Percentiles rank a stretch among this genome's conserved stretches.
Evolutionary conservation across 805 yeast genomes (phyloP).

Genomic region (Candida sphagnicola): DNA sequence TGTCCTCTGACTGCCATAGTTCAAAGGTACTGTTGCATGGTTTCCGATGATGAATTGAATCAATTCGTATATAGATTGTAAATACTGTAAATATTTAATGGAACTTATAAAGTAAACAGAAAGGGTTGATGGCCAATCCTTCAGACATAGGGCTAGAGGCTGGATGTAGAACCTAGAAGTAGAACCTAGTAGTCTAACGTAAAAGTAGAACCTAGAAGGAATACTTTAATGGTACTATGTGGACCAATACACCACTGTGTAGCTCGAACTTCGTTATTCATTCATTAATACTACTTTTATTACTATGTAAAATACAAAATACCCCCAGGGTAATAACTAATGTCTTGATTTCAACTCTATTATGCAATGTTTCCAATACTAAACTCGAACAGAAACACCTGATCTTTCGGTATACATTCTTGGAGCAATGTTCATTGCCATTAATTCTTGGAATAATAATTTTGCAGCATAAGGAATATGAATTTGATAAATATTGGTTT

Average conservation of each 20-base stretch:
- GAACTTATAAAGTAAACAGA: too few species aligned
- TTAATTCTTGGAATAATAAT: slow-evolving; percentile 94
- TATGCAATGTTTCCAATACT: background rate
- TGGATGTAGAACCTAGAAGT: too few species aligned
- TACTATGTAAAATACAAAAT: slow-evolving; percentile 3
- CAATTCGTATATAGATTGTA: background rate
- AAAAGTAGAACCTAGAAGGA: too few species aligned
- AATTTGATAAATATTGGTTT: slow-evolving; percentile 95
- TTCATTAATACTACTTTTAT: background rate
- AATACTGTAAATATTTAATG: background rate
- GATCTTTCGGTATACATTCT: slow-evolving; percentile 93
- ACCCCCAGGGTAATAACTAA: slow-evolving; percentile 15
- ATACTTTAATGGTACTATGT: too few species aligned
- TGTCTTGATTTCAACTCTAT: background rate
- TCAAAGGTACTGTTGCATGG: too few species aligned
- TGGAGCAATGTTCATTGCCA: slow-evolving; percentile 99
- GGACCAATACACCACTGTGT: too few species aligned
- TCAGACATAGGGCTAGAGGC: too few species aligned
- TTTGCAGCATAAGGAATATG: slow-evolving; percentile 99
- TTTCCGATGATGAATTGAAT: too few species aligned
- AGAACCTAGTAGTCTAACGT: too few species aligned
- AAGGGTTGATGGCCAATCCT: too few species aligned
- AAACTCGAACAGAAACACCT: slow-evolving; percentile 43
- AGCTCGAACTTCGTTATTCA: background rate
- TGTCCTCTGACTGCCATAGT: too few species aligned